Conservation (phyloP, 495 filamentous ascomycete genomes). For the Aspergillus homomorphus region DNA sequence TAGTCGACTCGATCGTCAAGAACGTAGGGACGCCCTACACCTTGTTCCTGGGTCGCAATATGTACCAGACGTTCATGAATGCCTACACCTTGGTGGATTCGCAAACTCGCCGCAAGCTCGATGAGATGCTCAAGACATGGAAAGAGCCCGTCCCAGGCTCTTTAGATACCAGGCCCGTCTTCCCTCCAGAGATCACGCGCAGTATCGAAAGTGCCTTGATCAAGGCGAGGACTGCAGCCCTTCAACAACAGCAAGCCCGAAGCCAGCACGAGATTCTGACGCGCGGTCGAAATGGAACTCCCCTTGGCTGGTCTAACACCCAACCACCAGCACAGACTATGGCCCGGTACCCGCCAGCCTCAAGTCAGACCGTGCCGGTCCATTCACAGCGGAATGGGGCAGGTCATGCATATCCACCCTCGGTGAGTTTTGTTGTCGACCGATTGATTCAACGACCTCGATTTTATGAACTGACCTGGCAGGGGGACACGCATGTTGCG, state of each 20-base stretch:
- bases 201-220: constrained; percentile 92
- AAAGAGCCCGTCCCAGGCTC: constrained; percentile 94
- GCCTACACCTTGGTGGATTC: constrained; percentile 85
- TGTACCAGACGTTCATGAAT: constrained; percentile 94
- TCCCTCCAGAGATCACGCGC: constrained; percentile 75
- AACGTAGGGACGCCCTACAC: constrained; percentile 98
- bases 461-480: constrained; percentile 18
- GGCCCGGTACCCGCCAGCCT: constrained; percentile 33
- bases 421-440: constrained; percentile 27
- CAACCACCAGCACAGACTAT: constrained; percentile 64
- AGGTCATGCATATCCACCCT: constrained; percentile 29
- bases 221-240: constrained; percentile 73
- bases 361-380: constrained; percentile 15
- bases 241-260: constrained; percentile 67
- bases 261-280: constrained; percentile 61
- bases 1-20: constrained; percentile 97
- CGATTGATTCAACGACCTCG: background rate
- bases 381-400: constrained; percentile 36
- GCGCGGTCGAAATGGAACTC: constrained; percentile 52
- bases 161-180: constrained; percentile 81
- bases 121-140: constrained; percentile 98
- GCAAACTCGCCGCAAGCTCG: constrained; percentile 79
- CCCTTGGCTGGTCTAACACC: constrained; percentile 59
- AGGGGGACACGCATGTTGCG: constrained; percentile 24
- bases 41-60: constrained; percentile 83